phyloP scores from a whole-genome alignment of 2,329 filamentous ascomycete genomes.

The Fusarium albidum region DNA sequence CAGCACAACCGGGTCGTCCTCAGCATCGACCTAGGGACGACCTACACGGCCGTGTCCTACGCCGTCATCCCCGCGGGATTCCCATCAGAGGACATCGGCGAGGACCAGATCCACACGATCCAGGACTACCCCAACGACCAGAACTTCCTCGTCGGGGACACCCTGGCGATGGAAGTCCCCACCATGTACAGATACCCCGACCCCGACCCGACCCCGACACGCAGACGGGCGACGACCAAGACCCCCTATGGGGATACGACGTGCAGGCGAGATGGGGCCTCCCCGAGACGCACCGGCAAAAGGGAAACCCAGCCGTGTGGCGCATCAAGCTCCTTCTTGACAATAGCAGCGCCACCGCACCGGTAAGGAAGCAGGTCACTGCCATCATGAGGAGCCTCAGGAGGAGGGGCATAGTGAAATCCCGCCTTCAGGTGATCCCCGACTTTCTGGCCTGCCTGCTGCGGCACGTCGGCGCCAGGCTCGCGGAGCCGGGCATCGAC shows the following conservation, averaged over 20 bases:
- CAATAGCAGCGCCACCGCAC: background rate
- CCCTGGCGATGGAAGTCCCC: constrained; percentile 3
- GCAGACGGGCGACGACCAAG: too few species aligned
- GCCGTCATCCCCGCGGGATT: background rate
- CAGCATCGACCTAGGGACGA: constrained; percentile 14
- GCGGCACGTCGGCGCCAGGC: background rate
- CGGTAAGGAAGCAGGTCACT: background rate
- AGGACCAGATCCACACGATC: background rate
- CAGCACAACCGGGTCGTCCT: too few species aligned
- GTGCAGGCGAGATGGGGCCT: background rate
- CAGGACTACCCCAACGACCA: background rate
- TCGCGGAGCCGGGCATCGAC: background rate
- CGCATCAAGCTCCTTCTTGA: constrained; percentile 9
- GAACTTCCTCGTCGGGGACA: background rate
- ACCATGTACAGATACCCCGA: background rate
- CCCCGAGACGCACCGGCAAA: background rate
- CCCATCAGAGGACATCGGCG: background rate
- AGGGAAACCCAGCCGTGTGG: background rate
- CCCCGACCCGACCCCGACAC: too few species aligned
- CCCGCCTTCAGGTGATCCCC: background rate
- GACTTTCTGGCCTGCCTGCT: constrained; percentile 5
- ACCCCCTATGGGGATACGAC: constrained; percentile 1
- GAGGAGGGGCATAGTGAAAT: background rate
- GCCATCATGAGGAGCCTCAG: too few species aligned
- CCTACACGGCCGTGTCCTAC: background rate